Conservation (phyloP, 768 basidiomycete genomes). For the Russula foetens region DNA sequence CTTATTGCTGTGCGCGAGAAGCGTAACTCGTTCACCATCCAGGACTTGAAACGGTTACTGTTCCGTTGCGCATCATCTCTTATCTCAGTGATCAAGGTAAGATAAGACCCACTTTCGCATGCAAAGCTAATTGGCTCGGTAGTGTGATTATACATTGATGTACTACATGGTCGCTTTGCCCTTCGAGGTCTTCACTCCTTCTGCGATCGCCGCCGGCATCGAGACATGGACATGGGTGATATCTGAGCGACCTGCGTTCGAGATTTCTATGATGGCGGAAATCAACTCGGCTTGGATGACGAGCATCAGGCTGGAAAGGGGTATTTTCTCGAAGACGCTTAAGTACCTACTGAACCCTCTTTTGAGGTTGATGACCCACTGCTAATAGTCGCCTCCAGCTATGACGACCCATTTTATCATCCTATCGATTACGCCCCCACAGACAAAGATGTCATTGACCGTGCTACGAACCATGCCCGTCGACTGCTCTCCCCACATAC, state of each 20-base stretch:
- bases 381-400: constrained; percentile 40
- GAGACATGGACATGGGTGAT: constrained; percentile 98
- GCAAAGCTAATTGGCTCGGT: not conserved
- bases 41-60: constrained; percentile 77
- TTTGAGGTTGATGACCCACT: not conserved
- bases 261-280: constrained; percentile 79
- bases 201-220: constrained; percentile 78
- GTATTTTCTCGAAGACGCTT: constrained; percentile 72
- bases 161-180: constrained; percentile 84
- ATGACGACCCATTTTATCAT: constrained; percentile 80
- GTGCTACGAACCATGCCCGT: constrained; percentile 57
- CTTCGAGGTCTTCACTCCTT: constrained; percentile 81
- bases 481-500: constrained; percentile 77
- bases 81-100: constrained; percentile 58
- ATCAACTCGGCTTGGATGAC: constrained; percentile 82
- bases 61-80: constrained; percentile 82
- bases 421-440: constrained; percentile 87
- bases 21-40: constrained; percentile 63
- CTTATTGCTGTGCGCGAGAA: constrained; percentile 63
- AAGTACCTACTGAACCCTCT: constrained; percentile 52
- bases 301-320: constrained; percentile 68
- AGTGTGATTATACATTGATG: constrained; percentile 83
- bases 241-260: constrained; percentile 71
- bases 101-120: not conserved
- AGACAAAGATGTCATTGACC: constrained; percentile 75